Percentiles rank a stretch among this genome's conserved stretches.
Evolutionary conservation across 1,284 basidiomycete species (phyloP).

Genomic region (Leccinum griseonigrum): DNA sequence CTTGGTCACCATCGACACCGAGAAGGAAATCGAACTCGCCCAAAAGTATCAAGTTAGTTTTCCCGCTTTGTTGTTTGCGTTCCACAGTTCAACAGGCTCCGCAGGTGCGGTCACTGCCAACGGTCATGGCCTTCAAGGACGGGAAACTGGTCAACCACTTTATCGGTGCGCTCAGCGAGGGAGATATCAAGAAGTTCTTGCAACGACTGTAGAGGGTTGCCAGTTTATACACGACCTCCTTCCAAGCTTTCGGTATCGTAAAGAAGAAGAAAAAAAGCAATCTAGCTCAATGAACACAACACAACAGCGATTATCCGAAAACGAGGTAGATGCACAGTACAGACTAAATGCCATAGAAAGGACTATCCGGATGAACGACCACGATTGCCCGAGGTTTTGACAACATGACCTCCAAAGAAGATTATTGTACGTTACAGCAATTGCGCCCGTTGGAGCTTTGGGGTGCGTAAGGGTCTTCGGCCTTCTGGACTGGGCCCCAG

Average conservation of each 20-base stretch:
- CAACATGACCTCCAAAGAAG: not conserved
- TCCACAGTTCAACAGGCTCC: slow-evolving; percentile 1
- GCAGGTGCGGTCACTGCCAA: slow-evolving; percentile 66
- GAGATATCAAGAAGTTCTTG: slow-evolving; percentile 49
- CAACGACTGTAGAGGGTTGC: slow-evolving; percentile 33
- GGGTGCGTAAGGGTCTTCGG: slow-evolving; percentile 80
- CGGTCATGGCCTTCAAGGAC: slow-evolving; percentile 67
- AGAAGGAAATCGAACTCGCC: slow-evolving; percentile 51
- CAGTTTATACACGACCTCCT: slow-evolving; percentile 3
- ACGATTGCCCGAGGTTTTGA: not conserved
- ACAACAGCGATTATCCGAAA: slow-evolving; percentile 16
- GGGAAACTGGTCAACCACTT: slow-evolving; percentile 56
- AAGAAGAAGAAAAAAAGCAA: slow-evolving; percentile 3
- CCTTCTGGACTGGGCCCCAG: slow-evolving; percentile 85
- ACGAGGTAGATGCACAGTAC: slow-evolving; percentile 12
- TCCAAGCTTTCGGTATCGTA: slow-evolving; percentile 15
- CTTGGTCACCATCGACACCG: slow-evolving; percentile 67
- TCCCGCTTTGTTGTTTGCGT: not conserved
- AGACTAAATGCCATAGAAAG: slow-evolving; percentile 11
- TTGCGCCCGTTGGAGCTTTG: slow-evolving; percentile 27
- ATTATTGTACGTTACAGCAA: slow-evolving; percentile 33
- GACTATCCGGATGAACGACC: slow-evolving; percentile 1
- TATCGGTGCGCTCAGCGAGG: slow-evolving; percentile 56
- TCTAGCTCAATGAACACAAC: slow-evolving; percentile 13
- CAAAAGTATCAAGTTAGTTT: slow-evolving; percentile 46